Percentiles rank a stretch among this genome's conserved stretches.
Conservation (phyloP, 768 basidiomycete species). For the Xerocomellus amylosporus region DNA sequence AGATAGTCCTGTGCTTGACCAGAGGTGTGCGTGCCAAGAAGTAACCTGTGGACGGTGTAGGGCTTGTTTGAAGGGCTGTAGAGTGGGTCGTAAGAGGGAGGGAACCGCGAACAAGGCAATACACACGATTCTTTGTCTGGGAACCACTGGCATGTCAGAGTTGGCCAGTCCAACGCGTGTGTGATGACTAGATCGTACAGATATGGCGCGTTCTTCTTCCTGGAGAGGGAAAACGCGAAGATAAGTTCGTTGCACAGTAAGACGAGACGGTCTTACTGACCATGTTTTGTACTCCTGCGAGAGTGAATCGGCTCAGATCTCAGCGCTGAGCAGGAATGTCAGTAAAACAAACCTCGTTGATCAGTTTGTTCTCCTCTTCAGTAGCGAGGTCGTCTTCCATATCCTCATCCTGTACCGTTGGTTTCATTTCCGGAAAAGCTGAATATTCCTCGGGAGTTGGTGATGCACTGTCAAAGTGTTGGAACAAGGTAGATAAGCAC, state of each 20-base stretch:
- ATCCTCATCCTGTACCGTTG: slow-evolving; percentile 51
- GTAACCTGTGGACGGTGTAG: slow-evolving; percentile 91
- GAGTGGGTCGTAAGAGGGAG: background rate
- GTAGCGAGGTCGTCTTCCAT: slow-evolving; percentile 77
- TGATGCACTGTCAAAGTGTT: background rate
- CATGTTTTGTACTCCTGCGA: slow-evolving; percentile 83
- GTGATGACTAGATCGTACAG: slow-evolving; percentile 97
- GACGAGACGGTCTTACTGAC: slow-evolving; percentile 36
- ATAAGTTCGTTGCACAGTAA: background rate
- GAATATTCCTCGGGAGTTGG: background rate
- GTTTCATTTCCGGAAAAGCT: slow-evolving; percentile 39
- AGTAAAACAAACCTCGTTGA: slow-evolving; percentile 65
- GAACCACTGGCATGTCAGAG: slow-evolving; percentile 97
- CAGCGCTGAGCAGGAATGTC: background rate
- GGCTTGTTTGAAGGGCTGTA: slow-evolving; percentile 84
- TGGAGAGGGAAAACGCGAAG: slow-evolving; percentile 28
- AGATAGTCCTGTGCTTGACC: slow-evolving; percentile 92
- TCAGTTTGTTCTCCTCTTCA: slow-evolving; percentile 85
- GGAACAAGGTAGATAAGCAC: background rate
- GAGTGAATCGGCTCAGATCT: slow-evolving; percentile 9
- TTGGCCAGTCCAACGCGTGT: slow-evolving; percentile 97
- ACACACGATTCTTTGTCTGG: slow-evolving; percentile 92
- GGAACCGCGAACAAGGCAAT: background rate
- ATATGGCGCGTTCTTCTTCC: slow-evolving; percentile 98
- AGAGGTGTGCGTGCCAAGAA: slow-evolving; percentile 97